Percentiles rank a stretch among this genome's conserved stretches.
Evolutionary conservation across 2,329 filamentous ascomycete species (phyloP).

Genomic region (Aspergillus neotritici): DNA sequence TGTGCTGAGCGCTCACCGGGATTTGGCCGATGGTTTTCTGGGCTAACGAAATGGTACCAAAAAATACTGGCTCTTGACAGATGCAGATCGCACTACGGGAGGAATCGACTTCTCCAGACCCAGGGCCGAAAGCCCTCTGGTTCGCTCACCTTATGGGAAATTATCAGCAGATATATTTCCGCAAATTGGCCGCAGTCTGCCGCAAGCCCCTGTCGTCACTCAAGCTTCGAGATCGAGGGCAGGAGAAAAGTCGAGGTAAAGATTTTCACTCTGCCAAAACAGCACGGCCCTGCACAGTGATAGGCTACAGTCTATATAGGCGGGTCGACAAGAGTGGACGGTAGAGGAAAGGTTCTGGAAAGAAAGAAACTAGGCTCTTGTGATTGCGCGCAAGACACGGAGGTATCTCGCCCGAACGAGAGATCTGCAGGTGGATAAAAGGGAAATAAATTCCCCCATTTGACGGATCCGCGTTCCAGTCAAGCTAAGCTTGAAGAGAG

Average conservation of each 20-base stretch:
- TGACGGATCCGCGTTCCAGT: slow-evolving; percentile 20
- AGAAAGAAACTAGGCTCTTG: slow-evolving; percentile 7
- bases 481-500: slow-evolving; percentile 22
- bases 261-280: slow-evolving; percentile 5
- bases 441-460: slow-evolving; percentile 15
- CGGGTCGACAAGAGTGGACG: slow-evolving; percentile 4
- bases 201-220: slow-evolving; percentile 7
- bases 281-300: slow-evolving; percentile 12
- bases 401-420: slow-evolving; percentile 14
- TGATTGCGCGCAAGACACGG: slow-evolving; percentile 11
- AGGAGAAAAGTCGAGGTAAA: slow-evolving; percentile 7
- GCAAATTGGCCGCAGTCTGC: slow-evolving; percentile 11
- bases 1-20: too few species aligned
- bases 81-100: too few species aligned
- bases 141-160: slow-evolving; percentile 3
- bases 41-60: too few species aligned
- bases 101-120: slow-evolving; percentile 6
- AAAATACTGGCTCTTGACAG: too few species aligned
- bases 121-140: slow-evolving; percentile 8
- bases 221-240: background rate
- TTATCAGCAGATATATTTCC: slow-evolving; percentile 10
- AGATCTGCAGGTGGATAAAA: slow-evolving; percentile 17
- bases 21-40: too few species aligned
- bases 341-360: slow-evolving; percentile 18
- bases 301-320: slow-evolving; percentile 11